Evolutionary conservation across 176 grass and related monocot genomes (phyloP).

Genomic region (Chrysopogon serrulatus): DNA sequence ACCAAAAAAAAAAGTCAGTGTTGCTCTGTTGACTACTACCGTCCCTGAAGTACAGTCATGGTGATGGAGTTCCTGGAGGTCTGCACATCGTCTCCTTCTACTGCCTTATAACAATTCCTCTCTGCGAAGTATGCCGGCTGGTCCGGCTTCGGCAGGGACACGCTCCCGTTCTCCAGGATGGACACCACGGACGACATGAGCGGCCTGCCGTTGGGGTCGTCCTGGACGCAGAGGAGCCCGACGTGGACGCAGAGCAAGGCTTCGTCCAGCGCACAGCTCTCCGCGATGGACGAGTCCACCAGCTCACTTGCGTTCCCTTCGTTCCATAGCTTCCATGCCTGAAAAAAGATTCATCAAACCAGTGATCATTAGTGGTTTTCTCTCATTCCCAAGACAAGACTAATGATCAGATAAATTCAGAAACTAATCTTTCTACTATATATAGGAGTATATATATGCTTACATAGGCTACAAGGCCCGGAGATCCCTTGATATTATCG

Average conservation of each 20-base stretch:
- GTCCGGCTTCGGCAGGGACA: slow-evolving; percentile 26
- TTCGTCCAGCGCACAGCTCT: slow-evolving; percentile 24
- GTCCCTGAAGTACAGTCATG: slow-evolving; percentile 28
- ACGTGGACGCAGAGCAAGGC: slow-evolving; percentile 52
- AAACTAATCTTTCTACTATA: not conserved
- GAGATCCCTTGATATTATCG: slow-evolving; percentile 35
- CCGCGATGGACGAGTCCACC: slow-evolving; percentile 35
- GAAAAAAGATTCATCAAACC: no score
- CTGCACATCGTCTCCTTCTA: not conserved
- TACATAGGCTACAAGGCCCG: slow-evolving; percentile 55
- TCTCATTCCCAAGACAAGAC: no score
- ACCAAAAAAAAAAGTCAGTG: not conserved
- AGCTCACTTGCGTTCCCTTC: slow-evolving; percentile 34
- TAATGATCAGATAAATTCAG: not conserved
- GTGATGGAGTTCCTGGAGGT: slow-evolving; percentile 34
- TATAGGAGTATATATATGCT: not conserved
- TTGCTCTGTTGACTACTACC: not conserved
- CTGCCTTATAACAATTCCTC: not conserved
- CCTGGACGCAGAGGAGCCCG: slow-evolving; percentile 61
- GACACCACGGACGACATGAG: slow-evolving; percentile 49
- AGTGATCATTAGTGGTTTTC: no score
- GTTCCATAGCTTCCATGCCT: slow-evolving; percentile 65
- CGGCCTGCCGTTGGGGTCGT: slow-evolving; percentile 40
- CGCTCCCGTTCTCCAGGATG: slow-evolving; percentile 44
- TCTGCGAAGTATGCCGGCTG: slow-evolving; percentile 22